phyloP scores from a whole-genome alignment of 2,329 filamentous ascomycete species.

The Tolypocladium pustulatum region DNA sequence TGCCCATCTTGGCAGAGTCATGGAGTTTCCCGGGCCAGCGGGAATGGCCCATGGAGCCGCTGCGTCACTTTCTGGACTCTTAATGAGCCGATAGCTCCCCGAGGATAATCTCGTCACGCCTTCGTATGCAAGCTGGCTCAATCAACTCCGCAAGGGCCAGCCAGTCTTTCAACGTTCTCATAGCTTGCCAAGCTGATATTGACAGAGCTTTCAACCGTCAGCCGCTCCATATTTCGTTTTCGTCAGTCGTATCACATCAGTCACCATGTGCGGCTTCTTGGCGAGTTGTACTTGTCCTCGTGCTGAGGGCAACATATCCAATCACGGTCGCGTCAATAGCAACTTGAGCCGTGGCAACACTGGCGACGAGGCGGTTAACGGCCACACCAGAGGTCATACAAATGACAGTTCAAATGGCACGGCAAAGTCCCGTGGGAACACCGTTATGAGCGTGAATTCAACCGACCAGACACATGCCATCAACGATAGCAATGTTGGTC shows the following conservation, averaged over 20 bases:
- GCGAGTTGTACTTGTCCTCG: not conserved
- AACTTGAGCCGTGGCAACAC: not conserved
- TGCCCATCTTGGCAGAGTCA: not conserved
- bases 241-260: not conserved
- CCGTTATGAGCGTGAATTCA: no score
- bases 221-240: not conserved
- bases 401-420: not conserved
- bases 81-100: not conserved
- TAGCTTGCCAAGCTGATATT: not conserved
- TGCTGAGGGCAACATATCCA: not conserved
- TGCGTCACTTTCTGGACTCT: not conserved
- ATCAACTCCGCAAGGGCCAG: no score
- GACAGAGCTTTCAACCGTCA: not conserved
- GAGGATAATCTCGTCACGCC: not conserved
- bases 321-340: not conserved
- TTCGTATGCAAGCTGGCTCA: not conserved
- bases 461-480: no score
- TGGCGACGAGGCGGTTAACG: not conserved
- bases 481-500: not conserved
- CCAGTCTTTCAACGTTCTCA: not conserved
- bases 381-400: not conserved
- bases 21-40: not conserved
- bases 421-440: no score
- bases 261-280: not conserved
- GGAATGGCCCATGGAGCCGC: not conserved